Evolutionary conservation across 1,284 basidiomycete species (phyloP).

Genomic region (Trametes versicolor): DNA sequence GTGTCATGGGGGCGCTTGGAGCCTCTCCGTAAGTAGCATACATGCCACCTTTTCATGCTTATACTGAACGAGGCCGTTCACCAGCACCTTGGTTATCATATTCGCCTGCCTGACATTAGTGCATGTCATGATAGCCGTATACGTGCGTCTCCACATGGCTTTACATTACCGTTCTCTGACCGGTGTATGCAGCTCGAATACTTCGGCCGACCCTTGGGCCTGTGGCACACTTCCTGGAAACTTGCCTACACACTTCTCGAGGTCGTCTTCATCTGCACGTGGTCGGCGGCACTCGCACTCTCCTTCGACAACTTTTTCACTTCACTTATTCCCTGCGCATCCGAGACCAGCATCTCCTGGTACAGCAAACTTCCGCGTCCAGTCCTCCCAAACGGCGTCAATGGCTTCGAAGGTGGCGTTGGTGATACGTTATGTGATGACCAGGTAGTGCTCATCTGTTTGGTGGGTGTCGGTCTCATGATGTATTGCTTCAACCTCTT

Average conservation of each 20-base stretch:
- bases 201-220: constrained; percentile 88
- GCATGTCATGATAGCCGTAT: constrained; percentile 87
- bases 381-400: constrained; percentile 51
- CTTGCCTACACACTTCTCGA: constrained; percentile 83
- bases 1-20: constrained; percentile 77
- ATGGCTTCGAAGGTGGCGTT: constrained; percentile 53
- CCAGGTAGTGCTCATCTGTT: constrained; percentile 78
- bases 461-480: constrained; percentile 78
- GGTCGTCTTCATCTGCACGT: constrained; percentile 90
- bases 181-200: constrained; percentile 77
- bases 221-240: constrained; percentile 89
- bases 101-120: constrained; percentile 87
- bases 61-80: constrained; percentile 23
- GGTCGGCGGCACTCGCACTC: constrained; percentile 90
- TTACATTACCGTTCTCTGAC: not conserved
- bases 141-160: constrained; percentile 58
- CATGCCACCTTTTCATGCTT: not conserved
- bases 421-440: constrained; percentile 71
- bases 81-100: constrained; percentile 85
- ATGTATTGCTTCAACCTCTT: constrained; percentile 85
- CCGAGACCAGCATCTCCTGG: constrained; percentile 68
- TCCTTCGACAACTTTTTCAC: constrained; percentile 94
- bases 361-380: constrained; percentile 70
- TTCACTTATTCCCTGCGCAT: constrained; percentile 81
- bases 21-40: constrained; percentile 73